Base-by-base conservation (phyloP, 306 rosid species). In the Vigna trinervia region DNA sequence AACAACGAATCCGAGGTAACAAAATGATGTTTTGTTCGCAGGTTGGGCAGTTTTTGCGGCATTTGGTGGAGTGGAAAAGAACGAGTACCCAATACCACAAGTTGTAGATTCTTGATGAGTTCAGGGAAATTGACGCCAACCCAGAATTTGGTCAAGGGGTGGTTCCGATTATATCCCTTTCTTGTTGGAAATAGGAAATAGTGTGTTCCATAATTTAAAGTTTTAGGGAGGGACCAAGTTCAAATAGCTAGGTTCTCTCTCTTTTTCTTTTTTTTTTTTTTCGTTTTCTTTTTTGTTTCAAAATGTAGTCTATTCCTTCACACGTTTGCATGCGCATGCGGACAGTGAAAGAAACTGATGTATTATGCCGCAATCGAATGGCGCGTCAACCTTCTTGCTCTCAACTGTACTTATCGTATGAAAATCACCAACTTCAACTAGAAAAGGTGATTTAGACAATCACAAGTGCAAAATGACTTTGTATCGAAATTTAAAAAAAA, bases 41-140 rank as follows among this genome's bases (percentile, higher is more conserved):
- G 98, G 98, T 95, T 8, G 87, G 86, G 72, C 83, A 88, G 67
- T 95, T 95, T 79, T 84, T 95, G 84, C 68, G 89, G 86, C 91
- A 82, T 57, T 77, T 95, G 85, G 97, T 88, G 71, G 90, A 84
- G 30, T 92, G 93, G 91, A 89, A 92, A 78, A 86, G 81, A 63
- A 67, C 17, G 7, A 66, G 68, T 60, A 54, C 71, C 72, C 84
- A 4, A 60, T 43, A 51, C 75, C 73, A 50, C 64, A 32, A 73
- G 67, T 45, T 53, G 61, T 78, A 86, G 84, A 83, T 45, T 69
- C 77, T 76, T 80, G 64, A 76, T 62, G 81, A 82, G 66, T 73
- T 67, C 12, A 67, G 65, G 61, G 52, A 80, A 32, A 38, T 78
- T 76, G 74, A 69, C 50, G 57, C 74, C 61, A 53, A 75, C 90